Evolutionary conservation across 2,329 filamentous ascomycete genomes (phyloP), one percentile per base, ranked within the genome.

Genomic region (Samsoniella hepiali): DNA sequence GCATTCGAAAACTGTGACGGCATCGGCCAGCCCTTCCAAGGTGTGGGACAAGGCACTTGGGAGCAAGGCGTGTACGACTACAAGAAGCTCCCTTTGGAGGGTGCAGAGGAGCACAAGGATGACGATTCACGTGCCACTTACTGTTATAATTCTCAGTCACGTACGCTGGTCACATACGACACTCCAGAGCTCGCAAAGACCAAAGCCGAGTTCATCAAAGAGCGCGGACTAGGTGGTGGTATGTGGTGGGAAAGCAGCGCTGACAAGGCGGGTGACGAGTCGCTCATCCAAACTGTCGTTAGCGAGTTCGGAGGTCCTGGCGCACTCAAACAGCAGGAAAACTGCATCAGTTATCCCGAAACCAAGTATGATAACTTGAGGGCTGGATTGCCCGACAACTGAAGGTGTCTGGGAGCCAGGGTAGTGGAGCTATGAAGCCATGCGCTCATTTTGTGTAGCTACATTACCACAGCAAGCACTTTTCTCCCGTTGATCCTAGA

Each of bases 171-270:
- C 59, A 89, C 84, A 50, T 98, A 96, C 72, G 90, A 93, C 72
- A 94, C 86, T 1, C 83, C 87, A 1, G 77, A 80, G 3, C 85
- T 93, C 74, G 89, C 87, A 3, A 79, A 80, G 67, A 73, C 77
- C 67, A 98, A 97, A 80, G 87, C 88, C 1, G 78, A 84, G 11
- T 97, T 87, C 73, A 85, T 97, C 71, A 84, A 81, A 71, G 74
- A 84, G 27, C 78, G 82, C 51, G 81, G 85, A 0, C 82, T 97
- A 0, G 93, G 93, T 1, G 94, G 94, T 22, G 91, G 84, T n/a
- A 97, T 98, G 93, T 98, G 92, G 92, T 97, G 93, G 93, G 93
- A 97, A 78, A 91, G 87, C 69, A 94, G 89, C 70, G 88, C 85
- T 1, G 94, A 97, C 73, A 88, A 87, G 72, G 72, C 76, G 3